Percentiles rank a stretch among this genome's conserved stretches.
Conservation (phyloP, 1,284 basidiomycete genomes). For the Xanthoconium separans region DNA sequence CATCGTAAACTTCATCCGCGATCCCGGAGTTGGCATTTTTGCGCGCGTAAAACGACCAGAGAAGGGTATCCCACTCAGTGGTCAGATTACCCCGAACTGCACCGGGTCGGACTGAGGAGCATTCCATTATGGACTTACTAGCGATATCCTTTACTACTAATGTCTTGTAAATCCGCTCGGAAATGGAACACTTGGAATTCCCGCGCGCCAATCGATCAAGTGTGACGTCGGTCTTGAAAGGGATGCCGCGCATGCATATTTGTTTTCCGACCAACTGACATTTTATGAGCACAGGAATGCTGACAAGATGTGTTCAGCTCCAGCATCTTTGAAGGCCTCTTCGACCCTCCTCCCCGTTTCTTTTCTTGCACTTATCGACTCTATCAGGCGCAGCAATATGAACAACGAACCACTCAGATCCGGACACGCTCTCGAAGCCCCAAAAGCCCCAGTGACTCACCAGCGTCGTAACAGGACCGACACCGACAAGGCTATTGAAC, state of each 20-base stretch:
- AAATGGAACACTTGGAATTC: slow-evolving; percentile 7
- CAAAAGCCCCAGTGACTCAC: slow-evolving; percentile 23
- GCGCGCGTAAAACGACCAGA: slow-evolving; percentile 48
- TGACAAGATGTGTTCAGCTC: slow-evolving; percentile 16
- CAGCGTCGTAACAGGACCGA: slow-evolving; percentile 22
- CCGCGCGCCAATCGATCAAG: background rate
- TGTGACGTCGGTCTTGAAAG: slow-evolving; percentile 1
- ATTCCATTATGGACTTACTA: slow-evolving; percentile 5
- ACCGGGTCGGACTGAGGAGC: slow-evolving; percentile 15
- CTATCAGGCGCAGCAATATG: slow-evolving; percentile 24
- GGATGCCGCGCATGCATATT: slow-evolving; percentile 13
- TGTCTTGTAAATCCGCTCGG: slow-evolving; percentile 18
- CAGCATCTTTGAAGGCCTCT: slow-evolving; percentile 12
- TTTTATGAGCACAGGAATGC: slow-evolving; percentile 8
- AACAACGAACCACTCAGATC: slow-evolving; percentile 18
- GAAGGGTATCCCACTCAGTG: slow-evolving; percentile 26
- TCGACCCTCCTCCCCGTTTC: slow-evolving; percentile 15
- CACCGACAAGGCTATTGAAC: slow-evolving; percentile 26
- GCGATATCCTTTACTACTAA: slow-evolving; percentile 16
- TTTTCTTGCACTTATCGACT: slow-evolving; percentile 18
- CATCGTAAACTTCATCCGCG: slow-evolving; percentile 91
- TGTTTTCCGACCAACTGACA: slow-evolving; percentile 13
- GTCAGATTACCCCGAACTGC: slow-evolving; percentile 19
- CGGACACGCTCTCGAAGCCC: slow-evolving; percentile 18
- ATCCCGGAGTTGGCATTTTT: slow-evolving; percentile 78